These are phyloP conservation scores for Blastocystis sp. DNA, from an alignment of 352 stramenopile species.

Conservation along the genomic window DNA sequence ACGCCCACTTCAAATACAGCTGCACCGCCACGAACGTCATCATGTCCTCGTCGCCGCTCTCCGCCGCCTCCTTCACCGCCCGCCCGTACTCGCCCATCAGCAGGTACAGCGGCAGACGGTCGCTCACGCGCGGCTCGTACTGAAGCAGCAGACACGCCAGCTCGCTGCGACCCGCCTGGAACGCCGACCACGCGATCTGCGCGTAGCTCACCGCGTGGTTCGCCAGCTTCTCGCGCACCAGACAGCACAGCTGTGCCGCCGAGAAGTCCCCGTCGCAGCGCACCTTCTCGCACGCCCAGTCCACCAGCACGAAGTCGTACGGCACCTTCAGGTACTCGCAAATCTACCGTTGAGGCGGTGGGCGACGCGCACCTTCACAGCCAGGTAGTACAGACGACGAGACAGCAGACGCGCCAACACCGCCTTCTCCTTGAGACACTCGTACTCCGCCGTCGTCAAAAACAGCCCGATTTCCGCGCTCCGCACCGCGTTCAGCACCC, in stretches of 20 bases:
- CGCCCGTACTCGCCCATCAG: neutral
- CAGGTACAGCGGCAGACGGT: constrained; percentile 1
- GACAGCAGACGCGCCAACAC: constrained; percentile 26
- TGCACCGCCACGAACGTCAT: constrained; percentile 6
- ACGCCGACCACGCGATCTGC: constrained; percentile 41
- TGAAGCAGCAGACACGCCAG: constrained; percentile 7
- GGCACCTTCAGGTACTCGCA: constrained; percentile 34
- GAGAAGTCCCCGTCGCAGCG: neutral
- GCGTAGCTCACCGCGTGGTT: neutral
- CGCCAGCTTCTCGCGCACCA: neutral
- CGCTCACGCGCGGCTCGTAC: neutral
- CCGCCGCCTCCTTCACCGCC: constrained; percentile 1
- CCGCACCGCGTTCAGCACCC: constrained; percentile 19
- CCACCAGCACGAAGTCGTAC: constrained; percentile 54
- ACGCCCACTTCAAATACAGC: constrained; percentile 10
- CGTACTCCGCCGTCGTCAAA: constrained; percentile 5
- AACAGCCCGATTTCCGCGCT: constrained; percentile 1
- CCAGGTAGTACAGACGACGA: constrained; percentile 5
- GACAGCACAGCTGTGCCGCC: neutral
- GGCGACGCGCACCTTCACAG: neutral
- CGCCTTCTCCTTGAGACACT: neutral
- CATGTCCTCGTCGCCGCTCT: constrained; percentile 2
- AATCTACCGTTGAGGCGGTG: neutral
- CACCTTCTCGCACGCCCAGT: constrained; percentile 59
- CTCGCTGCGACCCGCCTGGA: neutral